Base-by-base conservation (phyloP, 805 yeast genomes). In the Yarrowia alimentaria region DNA sequence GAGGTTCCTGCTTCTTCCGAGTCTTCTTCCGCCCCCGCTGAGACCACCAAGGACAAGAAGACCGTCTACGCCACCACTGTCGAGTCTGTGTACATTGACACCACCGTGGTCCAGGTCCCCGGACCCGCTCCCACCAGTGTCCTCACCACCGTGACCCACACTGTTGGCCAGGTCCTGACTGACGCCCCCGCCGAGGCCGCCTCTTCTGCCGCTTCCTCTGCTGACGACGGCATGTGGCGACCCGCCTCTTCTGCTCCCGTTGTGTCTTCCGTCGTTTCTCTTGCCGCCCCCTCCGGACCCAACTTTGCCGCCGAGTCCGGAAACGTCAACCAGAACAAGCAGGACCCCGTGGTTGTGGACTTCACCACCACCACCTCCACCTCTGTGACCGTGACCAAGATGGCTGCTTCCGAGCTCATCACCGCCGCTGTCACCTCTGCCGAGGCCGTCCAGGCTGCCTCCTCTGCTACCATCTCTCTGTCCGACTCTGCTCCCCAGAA, bases 351-450 rank as follows among this genome's bases (percentile, higher is more conserved):
- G n/a, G n/a, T n/a, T n/a, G 30, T 5, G 6, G 43, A 37, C n/a
- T 21, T 37, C 16, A 37, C 43, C 8, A 37, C 43, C 29, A 24
- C 43, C 20, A 16, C 30, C 30, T 24, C 43, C 12, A 17, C 43
- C 3, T 24, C 43, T 5, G 20, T 37, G 14, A 35, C 43, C 10
- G 19, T 22, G 6, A 16, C 43, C 26, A 17, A 8, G 12, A 8
- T 17, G 17, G 19, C 28, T 34, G 14, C 35, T 50, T 4, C 16
- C 42, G 18, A 22, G 18, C 11, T 40, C 16, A 52, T 26, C 18
- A 25, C 45, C 17, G 30, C 35, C 18, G 21, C 55, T 14, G 53
- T 52, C 24, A 22, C 59, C 20, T 29, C 51, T 10, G 30, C 60
- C 42, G 25, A 8, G 22, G 35, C 43, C 12, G 37, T 9, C 18